Percentiles rank a stretch among this genome's conserved stretches.
phyloP scores from a whole-genome alignment of 1,284 basidiomycete species.

The Hemileia vastatrix region DNA sequence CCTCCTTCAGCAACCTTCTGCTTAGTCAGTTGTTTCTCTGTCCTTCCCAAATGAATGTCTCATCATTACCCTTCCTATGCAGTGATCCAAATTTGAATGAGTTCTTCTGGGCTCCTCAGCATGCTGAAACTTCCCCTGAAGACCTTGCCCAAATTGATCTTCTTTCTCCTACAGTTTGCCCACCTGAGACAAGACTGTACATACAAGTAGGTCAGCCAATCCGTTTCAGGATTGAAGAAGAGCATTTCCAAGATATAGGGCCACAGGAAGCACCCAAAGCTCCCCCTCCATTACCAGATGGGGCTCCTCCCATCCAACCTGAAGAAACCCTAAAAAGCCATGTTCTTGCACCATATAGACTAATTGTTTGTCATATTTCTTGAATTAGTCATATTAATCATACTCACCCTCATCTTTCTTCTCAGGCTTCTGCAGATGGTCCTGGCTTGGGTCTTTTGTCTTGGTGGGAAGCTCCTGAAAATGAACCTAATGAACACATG shows the following conservation, averaged over 20 bases:
- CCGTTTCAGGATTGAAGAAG: slow-evolving; percentile 15
- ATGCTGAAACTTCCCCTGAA: slow-evolving; percentile 20
- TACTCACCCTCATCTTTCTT: neutral
- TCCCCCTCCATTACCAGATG: neutral
- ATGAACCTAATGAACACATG: no score
- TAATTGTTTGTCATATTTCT: slow-evolving; percentile 5
- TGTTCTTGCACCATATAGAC: slow-evolving; percentile 18
- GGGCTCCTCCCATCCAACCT: neutral
- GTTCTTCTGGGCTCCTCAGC: slow-evolving; percentile 22
- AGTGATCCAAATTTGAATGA: slow-evolving; percentile 20
- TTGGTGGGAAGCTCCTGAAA: slow-evolving; percentile 23
- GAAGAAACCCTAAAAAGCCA: slow-evolving; percentile 17
- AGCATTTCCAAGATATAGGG: slow-evolving; percentile 15
- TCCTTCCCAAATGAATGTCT: neutral
- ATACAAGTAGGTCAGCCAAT: slow-evolving; percentile 19
- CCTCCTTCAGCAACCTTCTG: slow-evolving; percentile 9
- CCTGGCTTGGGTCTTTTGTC: slow-evolving; percentile 19
- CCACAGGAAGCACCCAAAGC: slow-evolving; percentile 22
- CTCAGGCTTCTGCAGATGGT: slow-evolving; percentile 16
- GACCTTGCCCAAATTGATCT: slow-evolving; percentile 6
- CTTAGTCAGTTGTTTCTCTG: slow-evolving; percentile 7
- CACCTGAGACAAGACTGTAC: slow-evolving; percentile 10
- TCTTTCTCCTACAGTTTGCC: neutral
- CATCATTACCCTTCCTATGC: neutral
- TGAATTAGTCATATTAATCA: neutral